Evolutionary conservation across 1,284 basidiomycete genomes (phyloP), one percentile per base, ranked within the genome.

Genomic region (Sporisorium scitamineum): DNA sequence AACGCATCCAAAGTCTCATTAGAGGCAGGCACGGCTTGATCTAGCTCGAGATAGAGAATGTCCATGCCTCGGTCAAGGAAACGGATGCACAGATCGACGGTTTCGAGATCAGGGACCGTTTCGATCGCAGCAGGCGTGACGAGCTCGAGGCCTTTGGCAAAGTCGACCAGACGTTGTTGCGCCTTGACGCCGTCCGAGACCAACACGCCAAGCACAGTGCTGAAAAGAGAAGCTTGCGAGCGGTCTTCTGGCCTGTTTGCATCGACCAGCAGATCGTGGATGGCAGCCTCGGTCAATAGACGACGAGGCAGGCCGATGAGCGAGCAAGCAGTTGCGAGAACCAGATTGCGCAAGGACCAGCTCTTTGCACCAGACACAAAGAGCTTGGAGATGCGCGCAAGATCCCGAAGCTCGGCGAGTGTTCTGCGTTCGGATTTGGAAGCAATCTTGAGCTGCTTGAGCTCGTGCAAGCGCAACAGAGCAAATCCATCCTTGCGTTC

Each of bases 31-130:
- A 76, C 61, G 3, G 69, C 47, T 37, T 54, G 61, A 16, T 65
- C 74, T 3, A 72, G 48, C 32, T 68, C 74, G 7, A 69, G 29
- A 29, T 76, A 76, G 42, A 71, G 56, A 13, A 60, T 52, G n/a
- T 76, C 69, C 74, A 76, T 71, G 58, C 69, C 54, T 34, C 61
- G 64, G 45, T 76, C 70, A 29, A 73, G 42, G 61, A 73, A 70
- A 24, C 75, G 70, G 8, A 73, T 48, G 60, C 66, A 61, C 7
- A 77, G 55, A 39, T 77, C 75, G 37, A 73, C 60, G 2, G 66
- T 55, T 18, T 77, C 75, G 37, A 77, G 53, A 32, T 77, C 70
- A 2, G 75, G 75, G 9, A 56, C 54, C 5, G 34, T 22, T 10
- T 72, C 75, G 27, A 70, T 20, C 3, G 60, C 54, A 20, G 64